Conservation (phyloP, 495 filamentous ascomycete genomes). For the Pseudotulostoma volvatum region DNA sequence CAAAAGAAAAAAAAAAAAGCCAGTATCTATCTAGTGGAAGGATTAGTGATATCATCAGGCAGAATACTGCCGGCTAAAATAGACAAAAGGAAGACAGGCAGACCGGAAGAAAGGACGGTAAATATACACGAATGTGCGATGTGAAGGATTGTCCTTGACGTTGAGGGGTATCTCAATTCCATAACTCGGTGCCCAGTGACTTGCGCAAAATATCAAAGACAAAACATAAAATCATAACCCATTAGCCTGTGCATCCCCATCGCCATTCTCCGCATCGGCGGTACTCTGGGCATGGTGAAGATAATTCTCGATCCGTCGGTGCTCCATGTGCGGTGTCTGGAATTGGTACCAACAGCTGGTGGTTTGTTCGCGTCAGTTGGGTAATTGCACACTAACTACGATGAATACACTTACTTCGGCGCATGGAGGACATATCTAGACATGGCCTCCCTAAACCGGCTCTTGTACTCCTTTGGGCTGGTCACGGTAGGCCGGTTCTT, state of each 20-base stretch:
- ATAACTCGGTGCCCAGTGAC: too few species aligned
- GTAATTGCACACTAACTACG: slow-evolving; percentile 3
- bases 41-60: too few species aligned
- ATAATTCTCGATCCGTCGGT: slow-evolving; percentile 22
- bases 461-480: slow-evolving; percentile 94
- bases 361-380: slow-evolving; percentile 1
- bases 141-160: too few species aligned
- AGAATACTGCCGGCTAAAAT: too few species aligned
- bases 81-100: slow-evolving; percentile 5
- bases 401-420: slow-evolving; percentile 34
- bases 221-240: too few species aligned
- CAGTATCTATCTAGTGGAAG: too few species aligned
- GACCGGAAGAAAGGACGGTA: slow-evolving; percentile 1
- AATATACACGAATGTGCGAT: slow-evolving; percentile 2
- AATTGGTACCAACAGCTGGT: slow-evolving; percentile 64
- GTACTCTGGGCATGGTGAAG: slow-evolving; percentile 7
- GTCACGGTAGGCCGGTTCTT: slow-evolving; percentile 91
- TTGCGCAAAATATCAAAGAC: too few species aligned
- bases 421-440: slow-evolving; percentile 69
- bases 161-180: too few species aligned
- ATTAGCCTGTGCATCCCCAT: slow-evolving; percentile 6
- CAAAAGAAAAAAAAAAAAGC: too few species aligned
- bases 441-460: slow-evolving; percentile 92
- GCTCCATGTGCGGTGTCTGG: slow-evolving; percentile 33
- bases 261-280: slow-evolving; percentile 13